Evolutionary conservation across 257 asterid genomes (phyloP), one percentile per base, ranked within the genome.

Genomic region (Solanum okadae): DNA sequence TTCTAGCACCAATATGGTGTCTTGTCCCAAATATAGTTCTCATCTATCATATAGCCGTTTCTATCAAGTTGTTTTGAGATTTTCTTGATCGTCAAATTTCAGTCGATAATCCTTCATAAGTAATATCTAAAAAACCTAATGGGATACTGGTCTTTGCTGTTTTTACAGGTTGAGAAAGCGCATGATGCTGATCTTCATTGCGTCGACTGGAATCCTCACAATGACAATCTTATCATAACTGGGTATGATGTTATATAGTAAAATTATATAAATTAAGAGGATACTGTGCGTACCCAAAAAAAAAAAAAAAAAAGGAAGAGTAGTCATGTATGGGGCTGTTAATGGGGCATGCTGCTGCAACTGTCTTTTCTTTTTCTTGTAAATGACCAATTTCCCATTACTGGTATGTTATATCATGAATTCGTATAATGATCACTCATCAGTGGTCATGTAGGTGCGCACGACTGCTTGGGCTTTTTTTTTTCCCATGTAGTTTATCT

Each of bases 131-230:
- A 29, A 29, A 81, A 49, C 86, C 84, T 81, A 49, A 27, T 81
- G 67, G 81, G 83, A 40, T 71, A 75, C 49, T 44, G 71, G 70
- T 44, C 15, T 44, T 86, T 86, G 81, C 88, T 84, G 44, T 61
- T 88, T 89, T 75, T 56, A 87, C 91, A 97, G 99, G 99, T 97
- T 88, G 98, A 94, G 89, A 96, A 96, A 91, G 99, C 99, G 14
- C 98, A 96, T 91, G 91, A 91, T 89, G 98, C 98, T 84, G 99
- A 97, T 94, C 95, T 97, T 94, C 99, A 97, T 87, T 97, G 99
- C 71, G 99, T 97, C 70, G 99, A 97, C 89, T 97, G 99, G 99
- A 97, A 93, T 87, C 93, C 96, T 86, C 99, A 94, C 68, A 98
- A 96, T 90, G 95, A 94, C 89, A 94, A 96, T 90, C 93, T 93